These are phyloP conservation scores for Bipolaris gigantea DNA, from an alignment of 2,329 filamentous ascomycete genomes.

Conservation along the genomic window DNA sequence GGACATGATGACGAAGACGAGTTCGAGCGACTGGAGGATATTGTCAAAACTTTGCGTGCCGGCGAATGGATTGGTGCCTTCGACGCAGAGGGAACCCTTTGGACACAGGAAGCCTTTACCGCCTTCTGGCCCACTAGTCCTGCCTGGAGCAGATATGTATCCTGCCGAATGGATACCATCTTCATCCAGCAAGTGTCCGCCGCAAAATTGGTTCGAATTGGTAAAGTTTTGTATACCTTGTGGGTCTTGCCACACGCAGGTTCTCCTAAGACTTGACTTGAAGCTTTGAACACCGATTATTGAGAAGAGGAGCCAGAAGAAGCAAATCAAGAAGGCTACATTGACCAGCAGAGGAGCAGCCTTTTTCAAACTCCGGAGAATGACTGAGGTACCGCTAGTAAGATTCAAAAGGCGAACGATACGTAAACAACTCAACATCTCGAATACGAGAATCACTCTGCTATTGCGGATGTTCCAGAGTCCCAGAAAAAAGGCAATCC, in stretches of 20 bases:
- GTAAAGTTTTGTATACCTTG: constrained; percentile 57
- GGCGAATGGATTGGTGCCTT: constrained; percentile 77
- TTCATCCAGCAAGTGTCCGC: constrained; percentile 70
- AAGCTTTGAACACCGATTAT: constrained; percentile 98
- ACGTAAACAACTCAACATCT: constrained; percentile 93
- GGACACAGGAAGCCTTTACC: constrained; percentile 89
- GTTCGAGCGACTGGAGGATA: constrained; percentile 84
- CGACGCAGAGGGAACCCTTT: constrained; percentile 76
- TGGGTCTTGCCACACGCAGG: constrained; percentile 58
- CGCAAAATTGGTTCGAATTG: constrained; percentile 72
- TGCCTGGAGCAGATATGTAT: constrained; percentile 64
- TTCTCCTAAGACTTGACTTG: constrained; percentile 55
- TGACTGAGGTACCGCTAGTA: constrained; percentile 92
- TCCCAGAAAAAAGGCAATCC: constrained; percentile 81
- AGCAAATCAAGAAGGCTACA: constrained; percentile 89
- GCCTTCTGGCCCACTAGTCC: constrained; percentile 43
- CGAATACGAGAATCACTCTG: constrained; percentile 83
- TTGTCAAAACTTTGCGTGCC: constrained; percentile 94
- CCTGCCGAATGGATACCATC: constrained; percentile 52
- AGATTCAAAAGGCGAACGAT: constrained; percentile 89
- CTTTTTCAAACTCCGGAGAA: constrained; percentile 91
- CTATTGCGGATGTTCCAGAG: constrained; percentile 68
- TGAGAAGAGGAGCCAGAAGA: constrained; percentile 97
- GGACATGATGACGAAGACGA: constrained; percentile 98
- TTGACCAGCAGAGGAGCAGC: constrained; percentile 88